phyloP scores from a whole-genome alignment of 2,329 filamentous ascomycete genomes.

The Neofusicoccum laricinum region DNA sequence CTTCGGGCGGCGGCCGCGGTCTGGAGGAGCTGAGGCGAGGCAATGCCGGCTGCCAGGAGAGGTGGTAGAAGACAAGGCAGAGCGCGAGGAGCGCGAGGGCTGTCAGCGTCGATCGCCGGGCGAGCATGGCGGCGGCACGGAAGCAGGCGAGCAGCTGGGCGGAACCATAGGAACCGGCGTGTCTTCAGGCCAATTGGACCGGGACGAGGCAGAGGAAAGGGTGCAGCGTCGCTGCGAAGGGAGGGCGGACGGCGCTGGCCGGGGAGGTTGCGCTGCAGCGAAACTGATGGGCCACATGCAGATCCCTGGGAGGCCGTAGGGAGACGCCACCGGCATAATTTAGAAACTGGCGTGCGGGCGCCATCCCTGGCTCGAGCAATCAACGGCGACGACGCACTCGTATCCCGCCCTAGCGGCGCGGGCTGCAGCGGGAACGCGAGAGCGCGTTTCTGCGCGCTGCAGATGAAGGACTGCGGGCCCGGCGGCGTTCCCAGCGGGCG shows the following conservation, averaged over 20 bases:
- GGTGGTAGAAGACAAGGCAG: slow-evolving; percentile 9
- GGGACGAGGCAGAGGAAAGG: slow-evolving; percentile 3
- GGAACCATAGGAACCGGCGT: not conserved
- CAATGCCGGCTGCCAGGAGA: not conserved
- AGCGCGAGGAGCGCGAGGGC: slow-evolving; percentile 3
- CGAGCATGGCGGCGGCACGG: not conserved
- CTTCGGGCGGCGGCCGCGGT: not conserved
- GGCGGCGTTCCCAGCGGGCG: not conserved
- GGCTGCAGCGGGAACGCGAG: not conserved
- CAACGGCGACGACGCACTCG: not conserved
- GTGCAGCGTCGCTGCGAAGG: slow-evolving; percentile 17
- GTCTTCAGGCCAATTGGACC: not conserved
- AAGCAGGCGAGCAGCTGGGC: not conserved
- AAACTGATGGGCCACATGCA: not conserved
- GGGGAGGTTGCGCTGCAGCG: not conserved
- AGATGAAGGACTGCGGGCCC: not conserved
- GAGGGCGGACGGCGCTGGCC: slow-evolving; percentile 20
- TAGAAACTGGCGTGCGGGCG: not conserved
- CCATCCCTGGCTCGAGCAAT: slow-evolving; percentile 2
- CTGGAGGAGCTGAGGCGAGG: not conserved
- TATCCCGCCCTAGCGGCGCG: not conserved
- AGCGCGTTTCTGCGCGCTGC: not conserved
- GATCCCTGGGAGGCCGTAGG: slow-evolving; percentile 6
- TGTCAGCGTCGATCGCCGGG: slow-evolving; percentile 11
- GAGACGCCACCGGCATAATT: slow-evolving; percentile 1